Evolutionary conservation across 805 yeast species (phyloP).

Genomic region (Lipomyces lipofer): DNA sequence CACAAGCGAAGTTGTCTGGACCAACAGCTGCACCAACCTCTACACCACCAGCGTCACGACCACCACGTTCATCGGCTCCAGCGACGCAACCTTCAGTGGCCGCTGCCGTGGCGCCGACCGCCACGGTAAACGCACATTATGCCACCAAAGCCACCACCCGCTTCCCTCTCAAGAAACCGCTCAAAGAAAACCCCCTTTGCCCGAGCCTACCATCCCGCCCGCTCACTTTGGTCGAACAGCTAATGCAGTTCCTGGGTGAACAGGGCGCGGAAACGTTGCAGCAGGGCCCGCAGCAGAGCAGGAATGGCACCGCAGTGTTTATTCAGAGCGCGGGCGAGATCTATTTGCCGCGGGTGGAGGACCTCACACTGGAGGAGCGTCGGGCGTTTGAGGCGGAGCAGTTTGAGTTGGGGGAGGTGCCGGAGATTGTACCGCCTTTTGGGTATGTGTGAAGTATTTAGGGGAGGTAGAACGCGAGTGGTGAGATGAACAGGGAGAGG

Average conservation of each 20-base stretch:
- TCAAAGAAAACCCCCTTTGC: slow-evolving; percentile 1
- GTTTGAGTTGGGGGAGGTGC: slow-evolving; percentile 64
- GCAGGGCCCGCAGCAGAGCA: slow-evolving; percentile 3
- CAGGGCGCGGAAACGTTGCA: slow-evolving; percentile 3
- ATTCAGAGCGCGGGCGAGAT: slow-evolving; percentile 8
- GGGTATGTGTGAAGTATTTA: slow-evolving; percentile 47
- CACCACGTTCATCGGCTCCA: too few relatives aligned
- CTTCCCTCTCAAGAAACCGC: slow-evolving; percentile 3
- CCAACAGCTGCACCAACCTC: neutral
- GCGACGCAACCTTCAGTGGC: neutral
- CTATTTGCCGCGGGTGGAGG: slow-evolving; percentile 16
- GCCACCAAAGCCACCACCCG: slow-evolving; percentile 11
- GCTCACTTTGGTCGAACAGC: slow-evolving; percentile 14
- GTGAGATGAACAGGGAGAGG: too few relatives aligned
- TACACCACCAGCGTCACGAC: neutral
- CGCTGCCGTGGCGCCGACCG: neutral
- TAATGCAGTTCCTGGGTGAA: slow-evolving; percentile 1
- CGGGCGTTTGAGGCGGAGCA: slow-evolving; percentile 37
- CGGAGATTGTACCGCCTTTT: slow-evolving; percentile 71
- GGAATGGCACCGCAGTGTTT: slow-evolving; percentile 3
- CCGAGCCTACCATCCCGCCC: slow-evolving; percentile 21
- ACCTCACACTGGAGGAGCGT: slow-evolving; percentile 17
- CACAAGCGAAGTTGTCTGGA: too few relatives aligned
- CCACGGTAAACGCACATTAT: neutral
- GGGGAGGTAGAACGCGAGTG: too few relatives aligned